These are phyloP conservation scores for Micractinium conductrix DNA, from an alignment of 139 green algal genomes.

Conservation along the genomic window DNA sequence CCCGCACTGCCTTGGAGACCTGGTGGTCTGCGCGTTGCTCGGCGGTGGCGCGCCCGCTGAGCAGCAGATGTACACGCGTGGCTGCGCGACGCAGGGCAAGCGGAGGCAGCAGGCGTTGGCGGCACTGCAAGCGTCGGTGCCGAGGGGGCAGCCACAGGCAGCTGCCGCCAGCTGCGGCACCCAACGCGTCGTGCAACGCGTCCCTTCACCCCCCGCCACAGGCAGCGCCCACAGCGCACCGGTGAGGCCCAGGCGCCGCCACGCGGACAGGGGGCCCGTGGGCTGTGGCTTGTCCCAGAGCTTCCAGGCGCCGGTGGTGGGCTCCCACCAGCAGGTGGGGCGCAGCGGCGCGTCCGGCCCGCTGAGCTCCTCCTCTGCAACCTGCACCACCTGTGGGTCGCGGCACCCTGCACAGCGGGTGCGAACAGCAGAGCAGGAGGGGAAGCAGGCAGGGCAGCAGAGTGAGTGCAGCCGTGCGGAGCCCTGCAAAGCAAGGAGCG, in stretches of 20 bases:
- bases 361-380: not conserved
- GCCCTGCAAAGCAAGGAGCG: no score
- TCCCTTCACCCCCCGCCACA: no score
- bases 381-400: not conserved
- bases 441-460: not conserved
- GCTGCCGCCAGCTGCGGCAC: no score
- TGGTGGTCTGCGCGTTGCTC: no score
- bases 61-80: no score
- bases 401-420: not conserved
- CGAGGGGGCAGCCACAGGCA: no score
- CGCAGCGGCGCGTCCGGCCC: not conserved
- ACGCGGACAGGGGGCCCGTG: not conserved
- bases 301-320: not conserved
- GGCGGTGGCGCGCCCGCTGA: no score
- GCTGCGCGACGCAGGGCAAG: no score
- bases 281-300: not conserved
- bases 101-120: no score
- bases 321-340: not conserved
- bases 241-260: not conserved
- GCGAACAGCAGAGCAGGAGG: not conserved
- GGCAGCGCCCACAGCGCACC: not conserved
- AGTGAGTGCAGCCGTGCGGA: not conserved
- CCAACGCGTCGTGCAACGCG: no score
- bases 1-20: no score
- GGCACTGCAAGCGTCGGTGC: no score